A percentile compares a stretch with the other conserved stretches of the same genome.
These are phyloP conservation scores for Vaccinium macrocarpon DNA, from an alignment of 148 eudicot genomes.

Conservation along the genomic window DNA sequence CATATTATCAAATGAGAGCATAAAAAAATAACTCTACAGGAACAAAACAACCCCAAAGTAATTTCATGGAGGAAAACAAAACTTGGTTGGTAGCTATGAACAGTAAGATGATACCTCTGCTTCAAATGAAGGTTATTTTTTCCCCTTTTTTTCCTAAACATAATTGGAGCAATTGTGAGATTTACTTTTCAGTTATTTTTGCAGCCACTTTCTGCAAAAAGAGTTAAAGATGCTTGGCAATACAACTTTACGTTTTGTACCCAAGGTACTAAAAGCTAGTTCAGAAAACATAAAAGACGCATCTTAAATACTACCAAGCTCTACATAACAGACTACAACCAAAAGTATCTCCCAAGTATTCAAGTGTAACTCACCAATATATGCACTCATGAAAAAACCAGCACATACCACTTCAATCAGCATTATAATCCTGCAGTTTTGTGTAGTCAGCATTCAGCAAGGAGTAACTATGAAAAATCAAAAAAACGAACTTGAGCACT, in stretches of 20 bases:
- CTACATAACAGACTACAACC: background rate
- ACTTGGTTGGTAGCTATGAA: conserved; percentile 5
- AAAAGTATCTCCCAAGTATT: conserved; percentile 9
- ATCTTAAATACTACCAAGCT: background rate
- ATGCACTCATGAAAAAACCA: conserved; percentile 77
- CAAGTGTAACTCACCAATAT: conserved; percentile 59
- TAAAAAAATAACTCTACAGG: background rate
- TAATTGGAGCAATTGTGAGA: background rate
- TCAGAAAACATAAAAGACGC: conserved; percentile 5
- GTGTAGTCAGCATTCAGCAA: background rate
- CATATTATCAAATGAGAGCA: background rate
- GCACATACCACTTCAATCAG: conserved; percentile 81
- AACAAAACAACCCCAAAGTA: background rate
- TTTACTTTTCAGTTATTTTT: background rate
- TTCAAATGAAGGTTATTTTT: background rate
- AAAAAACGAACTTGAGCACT: background rate
- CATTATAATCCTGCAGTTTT: conserved; percentile 82
- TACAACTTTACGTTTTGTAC: background rate
- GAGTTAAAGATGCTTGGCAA: background rate
- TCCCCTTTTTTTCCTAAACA: background rate
- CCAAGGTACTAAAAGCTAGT: background rate
- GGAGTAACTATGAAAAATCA: background rate
- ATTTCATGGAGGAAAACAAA: background rate
- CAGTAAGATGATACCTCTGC: background rate
- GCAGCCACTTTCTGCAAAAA: background rate